phyloP scores from a whole-genome alignment of 2,329 filamentous ascomycete genomes.

The Ceratocystis ficicola region DNA sequence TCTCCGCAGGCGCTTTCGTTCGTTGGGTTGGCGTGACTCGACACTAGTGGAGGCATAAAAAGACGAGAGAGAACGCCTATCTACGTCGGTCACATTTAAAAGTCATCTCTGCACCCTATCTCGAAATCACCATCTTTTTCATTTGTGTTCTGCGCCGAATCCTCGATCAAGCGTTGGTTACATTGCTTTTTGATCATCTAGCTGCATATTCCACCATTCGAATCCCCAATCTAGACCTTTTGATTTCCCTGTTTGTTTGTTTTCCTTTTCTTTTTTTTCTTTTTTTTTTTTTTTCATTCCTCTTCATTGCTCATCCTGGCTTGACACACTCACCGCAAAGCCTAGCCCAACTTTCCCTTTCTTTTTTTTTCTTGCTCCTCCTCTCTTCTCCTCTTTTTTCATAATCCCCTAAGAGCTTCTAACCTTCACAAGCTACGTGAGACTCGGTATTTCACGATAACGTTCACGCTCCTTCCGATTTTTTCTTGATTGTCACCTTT shows the following conservation, averaged over 20 bases:
- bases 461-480: neutral
- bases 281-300: neutral
- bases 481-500: neutral
- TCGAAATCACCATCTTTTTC: neutral
- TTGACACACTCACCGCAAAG: slow-evolving; percentile 5
- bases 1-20: neutral
- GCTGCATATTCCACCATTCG: slow-evolving; percentile 6
- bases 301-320: neutral
- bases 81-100: neutral
- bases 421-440: slow-evolving; percentile 3
- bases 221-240: slow-evolving; percentile 7
- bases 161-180: neutral
- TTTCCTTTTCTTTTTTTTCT: neutral
- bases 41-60: neutral
- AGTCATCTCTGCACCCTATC: neutral
- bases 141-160: neutral
- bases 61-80: neutral
- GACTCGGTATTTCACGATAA: neutral
- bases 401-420: neutral
- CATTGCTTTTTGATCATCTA: neutral
- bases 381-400: slow-evolving; percentile 9
- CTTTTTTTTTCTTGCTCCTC: slow-evolving; percentile 8
- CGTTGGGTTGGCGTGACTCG: slow-evolving; percentile 3
- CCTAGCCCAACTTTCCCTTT: neutral
- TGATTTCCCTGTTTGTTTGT: neutral